Evolutionary conservation across 2,329 filamentous ascomycete genomes (phyloP).

Genomic region (Fusarium camptoceras): DNA sequence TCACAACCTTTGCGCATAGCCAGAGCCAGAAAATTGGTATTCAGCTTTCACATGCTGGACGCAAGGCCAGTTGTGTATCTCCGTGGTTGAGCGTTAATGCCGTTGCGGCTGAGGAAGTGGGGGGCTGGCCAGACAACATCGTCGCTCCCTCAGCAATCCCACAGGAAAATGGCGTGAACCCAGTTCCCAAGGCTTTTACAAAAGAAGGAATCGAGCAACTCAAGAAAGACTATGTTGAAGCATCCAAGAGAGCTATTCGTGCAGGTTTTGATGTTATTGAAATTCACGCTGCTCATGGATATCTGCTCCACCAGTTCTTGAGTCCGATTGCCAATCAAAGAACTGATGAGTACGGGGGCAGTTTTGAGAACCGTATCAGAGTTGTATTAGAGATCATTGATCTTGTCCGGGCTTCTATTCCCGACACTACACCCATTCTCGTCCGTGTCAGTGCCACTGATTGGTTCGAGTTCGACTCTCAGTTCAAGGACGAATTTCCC

Average conservation of each 20-base stretch:
- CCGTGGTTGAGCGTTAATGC: conserved; percentile 70
- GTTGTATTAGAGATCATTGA: conserved; percentile 77
- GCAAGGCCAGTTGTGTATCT: conserved; percentile 70
- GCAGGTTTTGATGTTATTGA: conserved; percentile 83
- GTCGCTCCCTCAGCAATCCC: conserved; percentile 64
- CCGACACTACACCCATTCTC: conserved; percentile 76
- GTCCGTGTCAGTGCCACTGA: conserved; percentile 78
- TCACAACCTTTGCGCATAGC: conserved; percentile 82
- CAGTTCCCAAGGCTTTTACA: conserved; percentile 74
- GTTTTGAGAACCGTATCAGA: conserved; percentile 76
- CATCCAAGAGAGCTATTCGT: conserved; percentile 69
- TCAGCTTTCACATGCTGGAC: conserved; percentile 84
- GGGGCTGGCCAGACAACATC: conserved; percentile 69
- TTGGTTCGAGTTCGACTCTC: conserved; percentile 73
- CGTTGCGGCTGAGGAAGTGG: conserved; percentile 63
- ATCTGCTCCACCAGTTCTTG: conserved; percentile 74
- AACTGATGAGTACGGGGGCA: conserved; percentile 74
- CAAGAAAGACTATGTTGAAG: conserved; percentile 70
- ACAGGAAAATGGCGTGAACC: conserved; percentile 67
- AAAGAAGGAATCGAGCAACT: conserved; percentile 73
- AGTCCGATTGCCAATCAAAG: conserved; percentile 70
- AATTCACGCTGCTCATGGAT: conserved; percentile 72
- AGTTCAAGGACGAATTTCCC: conserved; percentile 56
- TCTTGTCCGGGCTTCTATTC: conserved; percentile 69
- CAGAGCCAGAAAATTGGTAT: conserved; percentile 82